These are phyloP conservation scores for Clarireedia paspali DNA, from an alignment of 2,329 filamentous ascomycete genomes.

Conservation along the genomic window DNA sequence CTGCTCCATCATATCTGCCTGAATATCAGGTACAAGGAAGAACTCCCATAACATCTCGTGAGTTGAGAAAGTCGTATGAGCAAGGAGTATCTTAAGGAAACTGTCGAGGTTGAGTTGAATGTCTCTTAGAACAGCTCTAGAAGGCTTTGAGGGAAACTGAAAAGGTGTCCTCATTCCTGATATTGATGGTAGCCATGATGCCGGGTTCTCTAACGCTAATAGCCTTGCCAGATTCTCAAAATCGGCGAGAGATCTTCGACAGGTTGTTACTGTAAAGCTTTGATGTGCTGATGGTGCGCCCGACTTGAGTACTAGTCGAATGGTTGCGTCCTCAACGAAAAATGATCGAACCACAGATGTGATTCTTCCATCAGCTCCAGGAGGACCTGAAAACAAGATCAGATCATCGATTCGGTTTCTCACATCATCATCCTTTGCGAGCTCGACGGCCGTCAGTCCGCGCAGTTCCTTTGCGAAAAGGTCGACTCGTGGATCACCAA, in stretches of 20 bases:
- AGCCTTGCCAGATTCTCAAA: slow-evolving; percentile 86
- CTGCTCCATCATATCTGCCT: slow-evolving; percentile 82
- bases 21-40: slow-evolving; percentile 90
- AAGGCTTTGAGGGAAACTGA: slow-evolving; percentile 87
- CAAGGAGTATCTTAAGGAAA: slow-evolving; percentile 78
- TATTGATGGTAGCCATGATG: slow-evolving; percentile 84
- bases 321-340: slow-evolving; percentile 93
- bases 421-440: slow-evolving; percentile 96
- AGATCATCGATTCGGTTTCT: slow-evolving; percentile 94
- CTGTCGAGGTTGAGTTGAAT: slow-evolving; percentile 80
- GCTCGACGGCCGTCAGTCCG: slow-evolving; percentile 86
- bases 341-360: slow-evolving; percentile 92
- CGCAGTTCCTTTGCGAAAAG: slow-evolving; percentile 74
- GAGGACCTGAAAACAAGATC: slow-evolving; percentile 67
- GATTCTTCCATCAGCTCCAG: slow-evolving; percentile 69
- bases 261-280: slow-evolving; percentile 90
- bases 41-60: slow-evolving; percentile 99
- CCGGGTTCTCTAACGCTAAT: slow-evolving; percentile 81
- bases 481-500: slow-evolving; percentile 82
- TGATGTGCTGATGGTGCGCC: slow-evolving; percentile 75
- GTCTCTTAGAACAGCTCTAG: slow-evolving; percentile 76
- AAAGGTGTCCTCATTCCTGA: slow-evolving; percentile 77
- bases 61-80: slow-evolving; percentile 86
- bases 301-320: slow-evolving; percentile 89
- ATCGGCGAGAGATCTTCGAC: slow-evolving; percentile 76